A percentile compares a stretch with the other conserved stretches of the same genome.
These are phyloP conservation scores for Rosa rugosa DNA, from an alignment of 306 rosid species.

Conservation along the genomic window DNA sequence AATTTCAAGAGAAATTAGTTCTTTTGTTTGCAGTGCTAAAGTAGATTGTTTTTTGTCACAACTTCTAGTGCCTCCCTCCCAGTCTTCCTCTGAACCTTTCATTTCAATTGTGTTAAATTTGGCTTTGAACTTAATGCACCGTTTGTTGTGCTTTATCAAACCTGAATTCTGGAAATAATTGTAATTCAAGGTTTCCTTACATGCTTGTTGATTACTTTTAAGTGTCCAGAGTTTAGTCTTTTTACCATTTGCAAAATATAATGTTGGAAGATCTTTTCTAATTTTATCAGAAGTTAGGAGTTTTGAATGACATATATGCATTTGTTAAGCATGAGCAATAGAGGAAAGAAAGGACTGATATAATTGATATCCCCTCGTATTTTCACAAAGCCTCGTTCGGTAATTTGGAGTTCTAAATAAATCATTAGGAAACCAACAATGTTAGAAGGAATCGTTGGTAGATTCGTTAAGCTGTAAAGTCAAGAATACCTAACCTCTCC, in stretches of 20 bases:
- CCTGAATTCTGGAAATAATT: slow-evolving; percentile 22
- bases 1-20: not conserved
- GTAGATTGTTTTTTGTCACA: slow-evolving; percentile 11
- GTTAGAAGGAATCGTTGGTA: not conserved
- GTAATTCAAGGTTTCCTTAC: not conserved
- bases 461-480: not conserved
- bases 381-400: not conserved
- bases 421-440: not conserved
- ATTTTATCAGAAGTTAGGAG: not conserved
- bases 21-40: not conserved
- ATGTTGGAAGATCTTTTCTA: not conserved
- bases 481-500: slow-evolving; percentile 14
- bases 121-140: slow-evolving; percentile 23
- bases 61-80: not conserved
- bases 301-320: too few species aligned
- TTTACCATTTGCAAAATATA: not conserved
- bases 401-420: not conserved
- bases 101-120: slow-evolving; percentile 18
- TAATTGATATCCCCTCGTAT: not conserved
- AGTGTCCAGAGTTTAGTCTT: not conserved
- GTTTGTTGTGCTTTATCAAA: slow-evolving; percentile 28
- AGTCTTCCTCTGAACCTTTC: not conserved
- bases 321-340: too few species aligned
- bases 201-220: not conserved
- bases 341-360: too few species aligned